A percentile compares a stretch with the other conserved stretches of the same genome.
These are phyloP conservation scores for Cercospora brassicicola DNA, from an alignment of 2,329 filamentous ascomycete species.

Conservation along the genomic window DNA sequence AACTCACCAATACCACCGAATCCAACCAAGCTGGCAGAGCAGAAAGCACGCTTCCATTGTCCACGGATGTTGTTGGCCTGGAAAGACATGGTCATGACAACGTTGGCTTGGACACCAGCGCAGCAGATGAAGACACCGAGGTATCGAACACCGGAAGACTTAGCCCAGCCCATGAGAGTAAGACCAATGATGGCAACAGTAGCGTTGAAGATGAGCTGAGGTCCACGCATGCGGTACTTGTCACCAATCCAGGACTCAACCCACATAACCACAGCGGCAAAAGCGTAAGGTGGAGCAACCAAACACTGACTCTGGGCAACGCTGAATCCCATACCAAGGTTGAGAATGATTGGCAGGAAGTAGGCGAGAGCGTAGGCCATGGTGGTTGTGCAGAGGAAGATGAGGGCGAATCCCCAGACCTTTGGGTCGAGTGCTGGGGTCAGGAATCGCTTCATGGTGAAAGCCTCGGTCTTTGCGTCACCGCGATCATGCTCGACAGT, in stretches of 20 bases:
- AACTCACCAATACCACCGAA: conserved; percentile 56
- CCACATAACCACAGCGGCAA: conserved; percentile 65
- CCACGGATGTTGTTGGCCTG: conserved; percentile 85
- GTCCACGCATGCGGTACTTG: conserved; percentile 58
- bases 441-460: conserved; percentile 43
- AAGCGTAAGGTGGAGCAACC: conserved; percentile 66
- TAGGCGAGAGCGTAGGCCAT: conserved; percentile 73
- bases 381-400: conserved; percentile 64
- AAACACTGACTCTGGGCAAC: conserved; percentile 67
- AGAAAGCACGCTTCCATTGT: conserved; percentile 80
- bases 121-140: conserved; percentile 73
- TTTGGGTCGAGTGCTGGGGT: conserved; percentile 51
- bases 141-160: conserved; percentile 60
- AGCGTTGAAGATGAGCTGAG: conserved; percentile 66
- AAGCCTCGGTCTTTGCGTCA: conserved; percentile 30
- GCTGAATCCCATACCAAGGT: conserved; percentile 61
- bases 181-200: conserved; percentile 64
- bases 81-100: conserved; percentile 74
- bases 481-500: conserved; percentile 14
- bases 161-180: conserved; percentile 69
- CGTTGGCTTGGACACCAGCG: conserved; percentile 71
- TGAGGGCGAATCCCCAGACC: conserved; percentile 55
- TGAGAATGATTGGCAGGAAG: conserved; percentile 74
- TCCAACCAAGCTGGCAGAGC: conserved; percentile 71
- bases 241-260: conserved; percentile 44